Conservation (phyloP, 2,329 filamentous ascomycete species). For the Teratosphaeria zuluensis region DNA sequence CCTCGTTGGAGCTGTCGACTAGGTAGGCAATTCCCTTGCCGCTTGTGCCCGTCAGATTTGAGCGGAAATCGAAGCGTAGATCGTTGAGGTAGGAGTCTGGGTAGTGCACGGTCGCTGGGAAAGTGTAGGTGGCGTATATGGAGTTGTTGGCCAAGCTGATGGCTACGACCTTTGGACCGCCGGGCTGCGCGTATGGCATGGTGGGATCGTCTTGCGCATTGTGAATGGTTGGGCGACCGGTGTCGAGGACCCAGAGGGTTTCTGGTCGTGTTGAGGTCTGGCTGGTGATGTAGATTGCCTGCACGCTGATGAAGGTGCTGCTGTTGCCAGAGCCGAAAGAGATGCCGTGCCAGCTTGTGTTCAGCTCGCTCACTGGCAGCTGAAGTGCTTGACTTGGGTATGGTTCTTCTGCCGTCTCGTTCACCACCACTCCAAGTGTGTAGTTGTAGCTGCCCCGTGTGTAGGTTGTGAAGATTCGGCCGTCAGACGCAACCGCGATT, state of each 20-base stretch:
- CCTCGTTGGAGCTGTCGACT: slow-evolving; percentile 37
- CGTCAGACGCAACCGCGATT: slow-evolving; percentile 33
- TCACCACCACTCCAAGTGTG: slow-evolving; percentile 39
- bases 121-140: slow-evolving; percentile 33
- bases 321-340: slow-evolving; percentile 36
- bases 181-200: slow-evolving; percentile 37
- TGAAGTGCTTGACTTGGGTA: slow-evolving; percentile 36
- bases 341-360: slow-evolving; percentile 32
- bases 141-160: slow-evolving; percentile 33
- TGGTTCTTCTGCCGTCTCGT: slow-evolving; percentile 37
- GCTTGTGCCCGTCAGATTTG: slow-evolving; percentile 28
- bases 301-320: slow-evolving; percentile 34
- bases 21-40: slow-evolving; percentile 37
- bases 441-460: slow-evolving; percentile 38
- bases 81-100: slow-evolving; percentile 41
- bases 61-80: slow-evolving; percentile 37
- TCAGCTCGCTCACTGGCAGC: slow-evolving; percentile 25
- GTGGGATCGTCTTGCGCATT: slow-evolving; percentile 26
- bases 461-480: slow-evolving; percentile 37
- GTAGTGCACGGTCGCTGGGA: slow-evolving; percentile 34
- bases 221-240: slow-evolving; percentile 35
- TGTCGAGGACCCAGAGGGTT: slow-evolving; percentile 39
- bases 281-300: slow-evolving; percentile 37
- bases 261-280: slow-evolving; percentile 27
- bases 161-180: slow-evolving; percentile 37